Percentiles rank a stretch among this genome's conserved stretches.
These are phyloP conservation scores for Thelonectria rubi DNA, from an alignment of 2,329 filamentous ascomycete species.

Conservation along the genomic window DNA sequence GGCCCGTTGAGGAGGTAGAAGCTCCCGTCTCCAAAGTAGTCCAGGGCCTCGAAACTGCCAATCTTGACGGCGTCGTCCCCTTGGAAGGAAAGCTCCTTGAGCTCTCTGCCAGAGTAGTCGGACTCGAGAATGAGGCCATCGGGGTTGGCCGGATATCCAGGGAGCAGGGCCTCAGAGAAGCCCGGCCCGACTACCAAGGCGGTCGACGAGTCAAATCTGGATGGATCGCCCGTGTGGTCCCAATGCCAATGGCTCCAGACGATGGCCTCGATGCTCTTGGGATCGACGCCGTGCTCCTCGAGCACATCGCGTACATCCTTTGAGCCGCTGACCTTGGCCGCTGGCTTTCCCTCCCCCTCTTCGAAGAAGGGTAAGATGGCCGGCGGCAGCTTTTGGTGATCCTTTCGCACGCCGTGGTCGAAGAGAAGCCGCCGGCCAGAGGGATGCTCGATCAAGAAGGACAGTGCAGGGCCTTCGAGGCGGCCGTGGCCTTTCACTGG, in stretches of 20 bases:
- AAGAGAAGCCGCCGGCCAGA: constrained; percentile 7
- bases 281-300: constrained; percentile 6
- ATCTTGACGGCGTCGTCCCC: constrained; percentile 29
- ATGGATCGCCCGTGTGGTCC: constrained; percentile 43
- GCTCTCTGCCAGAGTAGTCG: constrained; percentile 28
- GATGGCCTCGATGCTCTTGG: constrained; percentile 33
- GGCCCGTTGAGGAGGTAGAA: constrained; percentile 52
- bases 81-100: constrained; percentile 30
- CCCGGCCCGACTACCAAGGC: constrained; percentile 40
- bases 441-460: constrained; percentile 10
- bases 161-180: constrained; percentile 26
- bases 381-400: not conserved
- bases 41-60: constrained; percentile 51
- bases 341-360: not conserved
- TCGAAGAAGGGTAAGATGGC: not conserved
- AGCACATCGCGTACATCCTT: constrained; percentile 9
- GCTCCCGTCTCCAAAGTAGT: constrained; percentile 53
- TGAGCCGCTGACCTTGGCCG: not conserved
- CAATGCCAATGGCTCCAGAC: constrained; percentile 45
- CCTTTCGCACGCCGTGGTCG: constrained; percentile 8
- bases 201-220: constrained; percentile 37
- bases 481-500: constrained; percentile 1
- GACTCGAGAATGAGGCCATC: constrained; percentile 24
- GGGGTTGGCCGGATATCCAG: constrained; percentile 26
- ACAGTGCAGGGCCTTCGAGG: constrained; percentile 2